These are phyloP conservation scores for Apophysomyces ossiformis DNA, from an alignment of 371 early-diverging fungal species.

Conservation along the genomic window DNA sequence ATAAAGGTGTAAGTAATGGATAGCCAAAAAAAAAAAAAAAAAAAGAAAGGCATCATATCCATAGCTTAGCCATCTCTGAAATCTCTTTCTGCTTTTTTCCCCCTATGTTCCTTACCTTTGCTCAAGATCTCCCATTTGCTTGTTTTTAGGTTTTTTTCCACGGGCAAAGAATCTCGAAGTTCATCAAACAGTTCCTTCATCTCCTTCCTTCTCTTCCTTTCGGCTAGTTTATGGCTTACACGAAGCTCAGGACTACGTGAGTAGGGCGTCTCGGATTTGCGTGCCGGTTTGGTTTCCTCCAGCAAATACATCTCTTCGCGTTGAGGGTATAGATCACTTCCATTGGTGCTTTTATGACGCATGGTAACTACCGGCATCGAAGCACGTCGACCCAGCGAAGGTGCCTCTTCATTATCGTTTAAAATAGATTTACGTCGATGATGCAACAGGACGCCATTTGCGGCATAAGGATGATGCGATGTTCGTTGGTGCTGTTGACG, in stretches of 20 bases:
- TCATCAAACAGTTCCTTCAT: constrained; percentile 91
- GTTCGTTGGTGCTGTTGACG: constrained; percentile 9
- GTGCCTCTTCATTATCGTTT: constrained; percentile 27
- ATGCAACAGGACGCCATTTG: constrained; percentile 26
- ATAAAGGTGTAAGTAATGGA: not conserved
- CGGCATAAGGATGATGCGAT: constrained; percentile 20
- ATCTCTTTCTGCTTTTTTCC: not conserved
- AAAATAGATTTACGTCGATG: constrained; percentile 40
- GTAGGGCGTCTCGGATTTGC: constrained; percentile 62
- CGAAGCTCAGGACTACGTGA: constrained; percentile 70
- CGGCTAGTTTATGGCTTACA: constrained; percentile 84
- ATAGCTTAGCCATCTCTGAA: not conserved
- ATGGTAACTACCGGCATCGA: constrained; percentile 52
- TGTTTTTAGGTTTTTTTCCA: constrained; percentile 74
- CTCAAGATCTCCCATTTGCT: constrained; percentile 89
- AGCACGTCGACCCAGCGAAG: constrained; percentile 45
- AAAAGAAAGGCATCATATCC: not conserved
- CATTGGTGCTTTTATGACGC: constrained; percentile 4
- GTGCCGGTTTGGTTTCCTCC: constrained; percentile 10
- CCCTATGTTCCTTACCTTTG: constrained; percentile 57
- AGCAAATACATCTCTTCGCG: not conserved
- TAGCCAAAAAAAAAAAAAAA: too few relatives aligned
- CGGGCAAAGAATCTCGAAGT: constrained; percentile 74
- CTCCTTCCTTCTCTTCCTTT: constrained; percentile 82
- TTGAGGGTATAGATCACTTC: constrained; percentile 6